Evolutionary conservation across 768 basidiomycete species (phyloP).

Genomic region (Zangia roseola): DNA sequence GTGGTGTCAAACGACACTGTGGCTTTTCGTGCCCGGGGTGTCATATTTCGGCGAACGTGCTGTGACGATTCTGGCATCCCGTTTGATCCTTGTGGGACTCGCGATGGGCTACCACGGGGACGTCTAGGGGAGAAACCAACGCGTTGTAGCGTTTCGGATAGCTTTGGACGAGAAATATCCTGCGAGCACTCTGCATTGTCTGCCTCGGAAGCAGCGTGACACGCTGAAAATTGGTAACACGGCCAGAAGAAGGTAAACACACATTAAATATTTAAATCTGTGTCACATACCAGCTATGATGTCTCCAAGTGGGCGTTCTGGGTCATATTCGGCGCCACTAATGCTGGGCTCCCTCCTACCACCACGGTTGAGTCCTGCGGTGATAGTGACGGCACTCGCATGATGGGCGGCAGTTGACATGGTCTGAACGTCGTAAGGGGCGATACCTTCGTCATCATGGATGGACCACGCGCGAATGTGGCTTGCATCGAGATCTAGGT

Average conservation of each 20-base stretch:
- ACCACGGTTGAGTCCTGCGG: constrained; percentile 65
- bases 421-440: constrained; percentile 67
- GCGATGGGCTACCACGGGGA: constrained; percentile 49
- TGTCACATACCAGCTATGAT: constrained; percentile 59
- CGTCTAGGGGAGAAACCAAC: constrained; percentile 75
- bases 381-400: constrained; percentile 83
- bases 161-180: constrained; percentile 52
- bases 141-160: constrained; percentile 69
- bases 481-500: constrained; percentile 53
- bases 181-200: constrained; percentile 47
- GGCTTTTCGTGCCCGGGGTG: constrained; percentile 33
- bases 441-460: constrained; percentile 64
- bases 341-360: constrained; percentile 54
- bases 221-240: constrained; percentile 39
- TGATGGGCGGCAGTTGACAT: constrained; percentile 88
- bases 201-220: constrained; percentile 46
- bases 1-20: constrained; percentile 30
- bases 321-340: constrained; percentile 83
- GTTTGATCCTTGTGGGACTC: constrained; percentile 21
- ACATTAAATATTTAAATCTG: neutral
- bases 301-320: constrained; percentile 72
- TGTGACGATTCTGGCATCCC: constrained; percentile 12
- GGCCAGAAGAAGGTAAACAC: neutral
- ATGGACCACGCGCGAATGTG: constrained; percentile 58
- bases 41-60: constrained; percentile 25